Evolutionary conservation across 2,329 filamentous ascomycete genomes (phyloP).

Genomic region (Aspergillus pseudoterreus): DNA sequence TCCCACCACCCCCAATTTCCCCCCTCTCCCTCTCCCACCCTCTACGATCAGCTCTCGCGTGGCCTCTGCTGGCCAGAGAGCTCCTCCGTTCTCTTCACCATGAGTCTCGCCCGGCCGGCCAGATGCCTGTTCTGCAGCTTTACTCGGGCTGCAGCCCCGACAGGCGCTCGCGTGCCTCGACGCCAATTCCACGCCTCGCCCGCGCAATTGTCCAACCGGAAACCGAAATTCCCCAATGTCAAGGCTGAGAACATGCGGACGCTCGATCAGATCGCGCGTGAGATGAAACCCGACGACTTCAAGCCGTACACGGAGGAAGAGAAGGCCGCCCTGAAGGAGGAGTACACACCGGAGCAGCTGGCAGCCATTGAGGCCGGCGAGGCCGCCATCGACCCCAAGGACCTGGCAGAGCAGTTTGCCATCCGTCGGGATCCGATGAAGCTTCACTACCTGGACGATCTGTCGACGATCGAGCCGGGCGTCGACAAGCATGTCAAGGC

Average conservation of each 20-base stretch:
- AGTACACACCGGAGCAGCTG: slow-evolving; percentile 78
- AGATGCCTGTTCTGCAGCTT: slow-evolving; percentile 51
- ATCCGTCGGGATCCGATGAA: slow-evolving; percentile 69
- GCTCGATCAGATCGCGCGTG: slow-evolving; percentile 17
- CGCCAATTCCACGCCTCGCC: slow-evolving; percentile 49
- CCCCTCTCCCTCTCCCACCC: slow-evolving; percentile 2
- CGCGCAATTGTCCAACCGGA: slow-evolving; percentile 33
- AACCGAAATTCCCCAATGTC: slow-evolving; percentile 38
- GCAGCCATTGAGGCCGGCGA: slow-evolving; percentile 79
- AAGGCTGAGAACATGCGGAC: slow-evolving; percentile 32
- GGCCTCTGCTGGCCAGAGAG: slow-evolving; percentile 29
- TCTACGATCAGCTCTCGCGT: slow-evolving; percentile 11
- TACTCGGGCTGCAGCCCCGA: slow-evolving; percentile 33
- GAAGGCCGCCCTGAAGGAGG: slow-evolving; percentile 56
- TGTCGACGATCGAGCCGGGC: slow-evolving; percentile 70
- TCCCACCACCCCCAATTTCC: neutral
- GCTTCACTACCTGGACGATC: slow-evolving; percentile 76
- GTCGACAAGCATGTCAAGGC: slow-evolving; percentile 66
- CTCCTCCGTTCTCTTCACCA: slow-evolving; percentile 26
- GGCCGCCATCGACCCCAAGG: slow-evolving; percentile 66
- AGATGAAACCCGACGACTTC: slow-evolving; percentile 27
- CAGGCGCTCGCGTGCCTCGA: slow-evolving; percentile 40
- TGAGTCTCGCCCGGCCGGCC: slow-evolving; percentile 49
- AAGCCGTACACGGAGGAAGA: slow-evolving; percentile 66
- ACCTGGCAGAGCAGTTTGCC: slow-evolving; percentile 70